Evolutionary conservation across 1,139 yeast species (phyloP).

Genomic region (Hemisphaericaspora xylanilytica): DNA sequence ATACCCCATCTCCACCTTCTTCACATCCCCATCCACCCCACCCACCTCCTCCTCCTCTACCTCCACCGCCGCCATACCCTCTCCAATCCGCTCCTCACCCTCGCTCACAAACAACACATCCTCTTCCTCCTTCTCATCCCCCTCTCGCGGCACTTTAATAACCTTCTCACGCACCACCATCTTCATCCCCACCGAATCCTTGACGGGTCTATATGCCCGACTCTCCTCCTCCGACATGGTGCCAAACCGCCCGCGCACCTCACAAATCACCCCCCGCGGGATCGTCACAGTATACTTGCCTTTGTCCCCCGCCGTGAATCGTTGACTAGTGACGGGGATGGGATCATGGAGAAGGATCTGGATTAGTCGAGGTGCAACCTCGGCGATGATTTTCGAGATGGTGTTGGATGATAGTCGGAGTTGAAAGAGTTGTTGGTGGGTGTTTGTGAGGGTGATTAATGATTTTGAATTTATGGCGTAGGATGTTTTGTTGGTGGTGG

Average conservation of each 20-base stretch:
- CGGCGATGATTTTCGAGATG: background rate
- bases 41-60: slow-evolving; percentile 4
- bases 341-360: background rate
- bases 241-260: slow-evolving; percentile 6
- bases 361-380: background rate
- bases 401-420: slow-evolving; percentile 9
- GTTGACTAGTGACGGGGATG: too few relatives aligned
- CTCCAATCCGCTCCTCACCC: slow-evolving; percentile 3
- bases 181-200: slow-evolving; percentile 2
- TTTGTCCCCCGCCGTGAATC: too few relatives aligned
- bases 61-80: slow-evolving; percentile 1
- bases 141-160: too few relatives aligned
- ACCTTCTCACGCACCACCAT: background rate
- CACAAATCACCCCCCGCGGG: slow-evolving; percentile 4
- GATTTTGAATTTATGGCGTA: slow-evolving; percentile 14
- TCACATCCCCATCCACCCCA: slow-evolving; percentile 3
- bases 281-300: slow-evolving; percentile 5
- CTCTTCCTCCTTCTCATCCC: slow-evolving; percentile 3
- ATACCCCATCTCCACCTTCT: slow-evolving; percentile 1
- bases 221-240: too few relatives aligned
- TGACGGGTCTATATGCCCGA: background rate
- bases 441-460: slow-evolving; percentile 11
- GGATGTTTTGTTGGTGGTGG: slow-evolving; percentile 2
- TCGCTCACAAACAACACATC: slow-evolving; percentile 3
- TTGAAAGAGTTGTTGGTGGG: slow-evolving; percentile 9